Evolutionary conservation across 2,329 filamentous ascomycete species (phyloP), one percentile per base, ranked within the genome.

Genomic region (Ascosphaera pollenicola): DNA sequence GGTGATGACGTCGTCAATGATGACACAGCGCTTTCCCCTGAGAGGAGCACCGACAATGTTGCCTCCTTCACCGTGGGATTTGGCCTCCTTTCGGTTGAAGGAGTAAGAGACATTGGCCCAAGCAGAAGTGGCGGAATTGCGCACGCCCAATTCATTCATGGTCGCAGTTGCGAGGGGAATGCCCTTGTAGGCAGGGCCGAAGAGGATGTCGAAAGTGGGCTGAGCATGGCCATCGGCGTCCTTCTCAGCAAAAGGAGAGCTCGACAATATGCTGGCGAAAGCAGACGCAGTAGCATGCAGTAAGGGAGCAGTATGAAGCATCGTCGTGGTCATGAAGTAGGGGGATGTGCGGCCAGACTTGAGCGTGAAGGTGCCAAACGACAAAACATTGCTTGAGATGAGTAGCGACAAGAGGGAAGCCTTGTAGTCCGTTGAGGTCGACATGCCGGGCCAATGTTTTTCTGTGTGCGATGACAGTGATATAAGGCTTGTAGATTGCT

Each of bases 291-390:
- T 80, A 41, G 83, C 73, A 45, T 70, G 70, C 45, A 91, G 73
- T 21, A 93, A 71, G 44, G 75, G 69, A 17, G 78, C 78, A 39
- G 75, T 76, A 66, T 89, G 83, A 61, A 95, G 91, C 51, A 81
- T 73, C 43, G 85, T 84, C 36, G 85, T 84, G 60, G 93, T 94
- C 74, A 95, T 92, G 68, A 95, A 95, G 69, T 95, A 95, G 34
- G 89, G 89, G 10, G 84, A 93, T 50, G 59, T 55, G 52, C 87
- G 81, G 60, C 82, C 81, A 40, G 85, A 94, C 64, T 98, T 98
- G 54, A 98, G 73, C 49, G 78, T 80, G 63, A 54, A 62, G 38
- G 53, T 53, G 40, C 59, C 58, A 45, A 62, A 61, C 16, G 57
- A 53, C 34, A 62, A 52, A 40, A 57, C 58, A 41, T 54, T 55